Evolutionary conservation across 2,329 filamentous ascomycete genomes (phyloP).

Genomic region (Ceratocystis papillata): DNA sequence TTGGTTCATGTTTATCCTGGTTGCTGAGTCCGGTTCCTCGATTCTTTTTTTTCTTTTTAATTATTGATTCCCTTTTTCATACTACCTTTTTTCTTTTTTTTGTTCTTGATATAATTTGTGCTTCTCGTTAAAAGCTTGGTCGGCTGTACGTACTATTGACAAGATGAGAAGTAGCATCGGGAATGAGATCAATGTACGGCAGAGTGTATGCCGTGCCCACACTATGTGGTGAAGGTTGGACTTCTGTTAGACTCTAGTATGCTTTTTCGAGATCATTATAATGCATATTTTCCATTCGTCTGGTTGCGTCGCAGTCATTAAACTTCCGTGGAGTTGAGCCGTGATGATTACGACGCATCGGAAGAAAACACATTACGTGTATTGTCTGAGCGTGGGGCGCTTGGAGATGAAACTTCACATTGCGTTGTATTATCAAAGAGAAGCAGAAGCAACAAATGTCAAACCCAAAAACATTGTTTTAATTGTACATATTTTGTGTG

Average conservation of each 20-base stretch:
- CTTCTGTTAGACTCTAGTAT: background rate
- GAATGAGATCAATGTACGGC: background rate
- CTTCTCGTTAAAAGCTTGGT: conserved; percentile 12
- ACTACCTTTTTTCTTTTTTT: conserved; percentile 17
- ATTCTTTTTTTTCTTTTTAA: conserved; percentile 23
- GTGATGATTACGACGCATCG: too few species aligned
- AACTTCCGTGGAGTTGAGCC: too few species aligned
- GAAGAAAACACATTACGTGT: too few species aligned
- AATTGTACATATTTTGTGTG: background rate
- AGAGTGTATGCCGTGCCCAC: background rate
- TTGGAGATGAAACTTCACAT: too few species aligned
- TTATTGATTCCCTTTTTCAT: conserved; percentile 25
- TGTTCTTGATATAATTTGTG: conserved; percentile 19
- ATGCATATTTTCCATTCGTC: background rate
- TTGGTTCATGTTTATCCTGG: conserved; percentile 25
- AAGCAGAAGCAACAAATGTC: too few species aligned
- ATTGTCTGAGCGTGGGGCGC: too few species aligned
- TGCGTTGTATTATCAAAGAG: too few species aligned
- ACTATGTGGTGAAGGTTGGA: background rate
- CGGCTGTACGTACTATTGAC: background rate
- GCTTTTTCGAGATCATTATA: background rate
- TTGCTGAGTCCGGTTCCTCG: conserved; percentile 19
- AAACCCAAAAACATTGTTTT: too few species aligned
- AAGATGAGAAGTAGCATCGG: background rate
- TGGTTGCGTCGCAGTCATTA: background rate